Base-by-base conservation (phyloP, 768 basidiomycete species). In the Panaeolus cyanescens region DNA sequence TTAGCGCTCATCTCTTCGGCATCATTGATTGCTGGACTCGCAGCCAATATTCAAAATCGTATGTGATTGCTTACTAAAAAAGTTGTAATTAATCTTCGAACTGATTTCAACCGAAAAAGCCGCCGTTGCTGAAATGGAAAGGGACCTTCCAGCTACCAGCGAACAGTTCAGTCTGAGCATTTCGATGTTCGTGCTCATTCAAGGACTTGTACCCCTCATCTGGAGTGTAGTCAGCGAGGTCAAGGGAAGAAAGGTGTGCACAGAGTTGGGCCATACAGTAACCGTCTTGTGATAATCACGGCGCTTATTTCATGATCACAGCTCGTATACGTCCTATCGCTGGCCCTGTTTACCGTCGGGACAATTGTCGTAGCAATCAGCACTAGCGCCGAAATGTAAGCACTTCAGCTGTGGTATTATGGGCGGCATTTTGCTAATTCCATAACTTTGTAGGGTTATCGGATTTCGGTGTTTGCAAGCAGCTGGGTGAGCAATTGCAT, bases 221-320 rank as follows among this genome's bases (percentile, higher is more conserved):
- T 92, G 92, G 91, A 83, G 80, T 56, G 82, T 85, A 0, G 74
- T 89, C 25, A 88, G 87, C 58, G 92, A 94, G 72, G 83, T 93
- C 33, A 87, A 85, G 67, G 92, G 92, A 6, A 78, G 92, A 58
- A 92, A 86, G 79, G 87, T 86, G 64, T n/a, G 79, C 61, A n/a
- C n/a, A n/a, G n/a, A n/a, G n/a, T n/a, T n/a, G n/a, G n/a, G n/a
- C n/a, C n/a, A n/a, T n/a, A n/a, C n/a, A n/a, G n/a, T n/a, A n/a
- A n/a, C n/a, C n/a, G n/a, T n/a, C n/a, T n/a, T n/a, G n/a, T n/a
- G n/a, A n/a, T n/a, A n/a, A n/a, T n/a, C n/a, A n/a, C 9, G 13
- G 13, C 12, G 2, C 12, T 32, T n/a, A n/a, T 36, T 56, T 10
- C 9, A 19, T 31, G 32, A 25, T 32, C n/a, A 55, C 39, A 70